Evolutionary conservation across 352 stramenopile species (phyloP).

Genomic region (Phytophthora hybrid): DNA sequence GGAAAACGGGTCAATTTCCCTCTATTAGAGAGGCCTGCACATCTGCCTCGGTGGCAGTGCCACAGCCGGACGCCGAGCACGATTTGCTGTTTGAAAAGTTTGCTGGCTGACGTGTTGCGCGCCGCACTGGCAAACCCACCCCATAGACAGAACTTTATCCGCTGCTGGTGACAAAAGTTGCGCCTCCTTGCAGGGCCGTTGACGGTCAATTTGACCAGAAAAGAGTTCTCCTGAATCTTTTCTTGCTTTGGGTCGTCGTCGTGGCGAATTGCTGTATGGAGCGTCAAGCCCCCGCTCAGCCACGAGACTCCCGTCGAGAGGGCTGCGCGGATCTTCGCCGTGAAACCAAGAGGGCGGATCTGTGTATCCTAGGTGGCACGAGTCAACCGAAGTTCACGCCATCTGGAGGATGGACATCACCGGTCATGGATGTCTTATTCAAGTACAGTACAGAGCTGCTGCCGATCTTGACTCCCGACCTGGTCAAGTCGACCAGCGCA

Average conservation of each 20-base stretch:
- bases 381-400: background rate
- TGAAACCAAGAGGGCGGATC: conserved; percentile 5
- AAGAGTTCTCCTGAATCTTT: conserved; percentile 19
- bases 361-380: background rate
- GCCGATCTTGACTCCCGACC: background rate
- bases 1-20: too few species aligned
- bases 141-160: conserved; percentile 30
- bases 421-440: too few species aligned
- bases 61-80: conserved; percentile 18
- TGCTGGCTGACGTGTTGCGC: conserved; percentile 14
- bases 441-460: background rate
- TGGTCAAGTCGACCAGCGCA: conserved; percentile 7
- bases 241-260: background rate
- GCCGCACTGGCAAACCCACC: conserved; percentile 1
- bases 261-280: background rate
- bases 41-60: background rate
- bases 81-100: conserved; percentile 26
- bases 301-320: too few species aligned
- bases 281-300: conserved; percentile 3
- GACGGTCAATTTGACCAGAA: conserved; percentile 5
- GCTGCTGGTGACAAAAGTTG: conserved; percentile 1
- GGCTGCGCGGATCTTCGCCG: background rate
- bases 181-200: background rate
- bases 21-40: too few species aligned
- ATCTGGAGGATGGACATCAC: background rate